Evolutionary conservation across 2,329 filamentous ascomycete genomes (phyloP), one percentile per base, ranked within the genome.

Genomic region (Cyphellophora europaea): DNA sequence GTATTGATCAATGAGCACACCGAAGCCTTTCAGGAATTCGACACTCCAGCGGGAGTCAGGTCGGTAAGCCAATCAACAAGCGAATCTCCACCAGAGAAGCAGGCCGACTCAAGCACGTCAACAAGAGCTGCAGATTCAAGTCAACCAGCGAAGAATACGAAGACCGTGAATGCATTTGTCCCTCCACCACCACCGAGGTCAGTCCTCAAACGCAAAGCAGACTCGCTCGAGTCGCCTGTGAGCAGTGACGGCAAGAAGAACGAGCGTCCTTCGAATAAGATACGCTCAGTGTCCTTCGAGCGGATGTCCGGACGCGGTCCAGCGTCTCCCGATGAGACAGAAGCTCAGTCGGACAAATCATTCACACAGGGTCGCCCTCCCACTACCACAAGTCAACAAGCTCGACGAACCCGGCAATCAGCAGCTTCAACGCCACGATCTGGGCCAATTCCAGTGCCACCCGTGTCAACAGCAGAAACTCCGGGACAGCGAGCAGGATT

Each of bases 221-320:
- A 37, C 29, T 44, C 40, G 35, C 23, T 28, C 34, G 38, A 33
- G 15, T 30, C 34, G 15, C 27, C 37, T 15, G 41, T 35, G 18
- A 38, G 33, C 31, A 23, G 19, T 17, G 31, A 17, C 27, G 35
- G 43, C 30, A 41, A 40, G 32, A 37, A 38, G 31, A 18, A 25
- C 15, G 30, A 30, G 16, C 32, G 21, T 25, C 32, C 42, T 35
- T n/a, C n/a, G n/a, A 35, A 31, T 13, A 17, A 15, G 15, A 30
- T 19, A 36, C 45, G 43, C 33, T 33, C 36, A 14, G 43, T 41
- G 18, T 41, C 38, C 18, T 48, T 48, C 39, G 43, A 43, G 41
- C 47, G 43, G 35, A 49, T 49, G 47, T 48, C 47, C 37, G 41
- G 41, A 33, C 23, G 35, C 25, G 43, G 32, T 18, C 41, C 41